Evolutionary conservation across 2,329 filamentous ascomycete genomes (phyloP), one percentile per base, ranked within the genome.

Genomic region (Aspergillus ochraceus): DNA sequence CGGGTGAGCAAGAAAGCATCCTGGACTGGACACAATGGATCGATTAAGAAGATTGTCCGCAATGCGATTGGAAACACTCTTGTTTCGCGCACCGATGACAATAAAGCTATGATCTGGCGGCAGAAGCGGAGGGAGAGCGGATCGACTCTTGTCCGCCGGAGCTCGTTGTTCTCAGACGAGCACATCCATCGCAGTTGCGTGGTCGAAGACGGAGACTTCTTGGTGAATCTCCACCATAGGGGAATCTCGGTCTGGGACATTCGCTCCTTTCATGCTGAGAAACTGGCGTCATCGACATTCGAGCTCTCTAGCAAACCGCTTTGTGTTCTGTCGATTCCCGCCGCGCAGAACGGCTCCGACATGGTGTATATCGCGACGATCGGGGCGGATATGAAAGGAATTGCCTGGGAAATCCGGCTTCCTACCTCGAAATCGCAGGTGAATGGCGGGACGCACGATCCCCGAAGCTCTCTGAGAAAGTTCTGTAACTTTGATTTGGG

Each of bases 21-120:
- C 1, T 96, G 92, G 91, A 91, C 91, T 1, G 93, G 94, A 1
- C 93, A 97, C 77, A 90, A 89, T 17, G 84, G 84, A 17, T 83
- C 91, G 0, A 87, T 97, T 62, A 89, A 90, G 69, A 96, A 96
- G 71, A 90, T 97, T 60, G 89, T 96, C 50, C 88, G 92, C 61
- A 96, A 93, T 69, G 90, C 90, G 49, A 90, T 88, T 68, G 93
- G 92, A 9, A 84, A 87, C 64, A 89, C 91, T 4, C 81, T 97
- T 49, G 87, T 96, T 32, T 96, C 93, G 6, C 84, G 91, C 54
- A 96, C 93, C 0, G 83, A 87, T 60, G 82, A 88, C 49, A 90
- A 91, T 60, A 91, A 96, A 73, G 89, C 88, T 59, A 87, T 94
- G 64, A 84, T 97, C 3, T 97, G 93, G 93, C 87, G 85, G 62